Percentiles rank a stretch among this genome's conserved stretches.
Evolutionary conservation across 1,284 basidiomycete species (phyloP).

Genomic region (Lentinus polychrous): DNA sequence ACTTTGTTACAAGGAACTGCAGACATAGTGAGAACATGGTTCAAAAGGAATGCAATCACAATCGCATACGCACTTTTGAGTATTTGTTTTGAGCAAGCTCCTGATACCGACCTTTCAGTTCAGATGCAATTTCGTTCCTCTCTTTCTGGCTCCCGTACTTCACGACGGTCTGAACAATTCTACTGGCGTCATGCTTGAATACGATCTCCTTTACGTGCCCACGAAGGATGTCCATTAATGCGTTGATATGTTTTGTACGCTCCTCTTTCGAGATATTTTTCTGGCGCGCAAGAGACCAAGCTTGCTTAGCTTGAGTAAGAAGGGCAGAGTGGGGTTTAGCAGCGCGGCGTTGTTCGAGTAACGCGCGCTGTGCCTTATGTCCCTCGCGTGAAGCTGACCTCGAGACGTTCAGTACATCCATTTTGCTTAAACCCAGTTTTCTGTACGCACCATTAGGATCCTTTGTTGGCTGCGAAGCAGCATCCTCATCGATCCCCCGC

Average conservation of each 20-base stretch:
- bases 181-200: constrained; percentile 85
- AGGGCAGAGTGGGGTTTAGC: constrained; percentile 74
- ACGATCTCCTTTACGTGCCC: constrained; percentile 80
- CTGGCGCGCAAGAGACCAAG: constrained; percentile 78
- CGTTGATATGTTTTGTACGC: constrained; percentile 63
- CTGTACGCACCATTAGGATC: constrained; percentile 46
- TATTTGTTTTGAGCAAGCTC: constrained; percentile 82
- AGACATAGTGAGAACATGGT: neutral
- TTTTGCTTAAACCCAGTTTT: neutral
- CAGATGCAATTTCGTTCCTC: constrained; percentile 70
- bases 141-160: constrained; percentile 79
- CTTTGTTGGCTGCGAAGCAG: constrained; percentile 25
- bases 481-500: constrained; percentile 14
- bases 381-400: constrained; percentile 50
- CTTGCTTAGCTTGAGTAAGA: constrained; percentile 65
- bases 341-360: constrained; percentile 62
- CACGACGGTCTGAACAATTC: constrained; percentile 82
- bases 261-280: constrained; percentile 69
- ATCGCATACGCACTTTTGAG: constrained; percentile 76
- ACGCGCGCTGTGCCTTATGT: constrained; percentile 57
- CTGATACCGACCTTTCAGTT: constrained; percentile 74
- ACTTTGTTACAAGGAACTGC: constrained; percentile 82
- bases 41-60: neutral
- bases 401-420: neutral
- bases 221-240: constrained; percentile 68